Evolutionary conservation across 495 filamentous ascomycete genomes (phyloP).

Genomic region (Hypoxylon intermedium): DNA sequence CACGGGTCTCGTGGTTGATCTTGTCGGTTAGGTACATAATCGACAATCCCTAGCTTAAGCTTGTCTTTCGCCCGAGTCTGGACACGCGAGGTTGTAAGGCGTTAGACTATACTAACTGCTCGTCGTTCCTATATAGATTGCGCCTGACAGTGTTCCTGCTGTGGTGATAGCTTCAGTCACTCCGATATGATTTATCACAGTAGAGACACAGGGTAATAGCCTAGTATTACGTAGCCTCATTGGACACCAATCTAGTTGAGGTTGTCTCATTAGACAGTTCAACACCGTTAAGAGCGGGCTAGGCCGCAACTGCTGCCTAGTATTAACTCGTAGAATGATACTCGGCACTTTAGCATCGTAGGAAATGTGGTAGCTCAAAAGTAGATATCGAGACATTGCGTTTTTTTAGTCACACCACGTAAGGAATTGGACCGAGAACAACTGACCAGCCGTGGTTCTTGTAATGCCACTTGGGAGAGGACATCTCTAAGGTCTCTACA

Average conservation of each 20-base stretch:
- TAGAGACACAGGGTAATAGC: neutral
- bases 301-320: neutral
- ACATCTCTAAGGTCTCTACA: too few species aligned
- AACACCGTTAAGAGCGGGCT: neutral
- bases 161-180: too few species aligned
- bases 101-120: conserved; percentile 49
- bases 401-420: too few species aligned
- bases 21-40: conserved; percentile 54
- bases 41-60: conserved; percentile 49
- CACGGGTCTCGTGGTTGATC: conserved; percentile 14
- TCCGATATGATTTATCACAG: neutral
- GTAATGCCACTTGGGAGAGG: too few species aligned
- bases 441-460: too few species aligned
- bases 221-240: neutral
- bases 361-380: neutral
- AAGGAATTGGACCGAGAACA: too few species aligned
- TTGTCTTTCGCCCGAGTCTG: conserved; percentile 42
- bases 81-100: conserved; percentile 37
- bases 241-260: neutral
- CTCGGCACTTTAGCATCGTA: neutral
- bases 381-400: too few species aligned
- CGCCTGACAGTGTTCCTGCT: too few species aligned
- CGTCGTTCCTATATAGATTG: too few species aligned
- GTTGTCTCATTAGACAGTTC: neutral
- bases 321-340: neutral